phyloP scores from a whole-genome alignment of 1,139 yeast species.

The Pichia sp. region DNA sequence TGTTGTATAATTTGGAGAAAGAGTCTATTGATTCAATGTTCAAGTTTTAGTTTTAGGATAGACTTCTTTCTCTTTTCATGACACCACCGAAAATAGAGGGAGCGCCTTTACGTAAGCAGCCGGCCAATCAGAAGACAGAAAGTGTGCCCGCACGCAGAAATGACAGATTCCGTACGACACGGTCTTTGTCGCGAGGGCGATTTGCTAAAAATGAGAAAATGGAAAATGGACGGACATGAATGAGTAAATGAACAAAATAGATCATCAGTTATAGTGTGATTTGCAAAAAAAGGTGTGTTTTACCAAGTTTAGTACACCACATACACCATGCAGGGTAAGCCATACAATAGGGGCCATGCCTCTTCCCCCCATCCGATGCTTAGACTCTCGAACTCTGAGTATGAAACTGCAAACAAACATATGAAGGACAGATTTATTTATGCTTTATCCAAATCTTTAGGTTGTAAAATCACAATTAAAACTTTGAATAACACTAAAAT shows the following conservation, averaged over 20 bases:
- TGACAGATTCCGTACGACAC: no score
- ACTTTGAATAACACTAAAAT: constrained; percentile 28
- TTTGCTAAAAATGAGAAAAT: no score
- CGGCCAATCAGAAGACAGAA: not conserved
- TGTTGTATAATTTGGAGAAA: not conserved
- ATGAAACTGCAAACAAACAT: constrained; percentile 25
- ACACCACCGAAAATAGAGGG: not conserved
- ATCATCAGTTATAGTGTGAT: not conserved
- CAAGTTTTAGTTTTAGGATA: no score
- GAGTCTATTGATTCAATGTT: no score
- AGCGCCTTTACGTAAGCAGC: not conserved
- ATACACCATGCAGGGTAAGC: not conserved
- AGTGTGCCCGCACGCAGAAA: not conserved
- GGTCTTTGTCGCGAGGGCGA: not conserved
- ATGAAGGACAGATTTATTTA: constrained; percentile 33
- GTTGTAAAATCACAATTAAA: constrained; percentile 45
- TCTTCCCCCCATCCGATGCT: not conserved
- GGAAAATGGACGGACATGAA: not conserved
- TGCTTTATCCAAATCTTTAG: constrained; percentile 36
- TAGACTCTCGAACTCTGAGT: constrained; percentile 22
- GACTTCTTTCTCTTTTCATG: not conserved
- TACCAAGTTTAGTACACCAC: not conserved
- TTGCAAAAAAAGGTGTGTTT: no score
- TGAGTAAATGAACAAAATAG: no score
- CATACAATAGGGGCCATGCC: not conserved